These are phyloP conservation scores for Suhomyces taliae DNA, from an alignment of 1,139 yeast genomes.

Conservation along the genomic window DNA sequence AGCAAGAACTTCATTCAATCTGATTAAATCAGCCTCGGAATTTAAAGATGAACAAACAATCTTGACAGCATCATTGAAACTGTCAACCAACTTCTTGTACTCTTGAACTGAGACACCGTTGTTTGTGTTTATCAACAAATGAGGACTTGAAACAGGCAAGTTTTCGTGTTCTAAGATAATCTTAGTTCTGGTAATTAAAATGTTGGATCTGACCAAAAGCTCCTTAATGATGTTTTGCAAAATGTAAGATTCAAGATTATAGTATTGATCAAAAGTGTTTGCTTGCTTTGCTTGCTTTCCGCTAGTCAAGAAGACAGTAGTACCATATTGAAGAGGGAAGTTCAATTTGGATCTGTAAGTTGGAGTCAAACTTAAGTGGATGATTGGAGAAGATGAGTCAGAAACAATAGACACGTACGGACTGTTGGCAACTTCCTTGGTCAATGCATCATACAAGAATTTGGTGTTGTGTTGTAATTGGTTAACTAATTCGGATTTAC, in stretches of 20 bases:
- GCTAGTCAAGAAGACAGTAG: conserved; percentile 34
- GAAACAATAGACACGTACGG: conserved; percentile 53
- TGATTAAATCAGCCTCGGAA: conserved; percentile 11
- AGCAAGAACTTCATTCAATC: conserved; percentile 9
- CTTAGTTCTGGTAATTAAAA: conserved; percentile 70
- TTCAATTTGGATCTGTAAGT: conserved; percentile 42
- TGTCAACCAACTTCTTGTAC: conserved; percentile 26
- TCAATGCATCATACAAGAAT: conserved; percentile 21
- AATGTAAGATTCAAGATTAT: conserved; percentile 60
- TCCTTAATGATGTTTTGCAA: conserved; percentile 64
- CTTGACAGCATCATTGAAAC: conserved; percentile 18
- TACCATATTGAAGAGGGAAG: conserved; percentile 52
- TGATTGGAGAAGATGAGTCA: conserved; percentile 58
- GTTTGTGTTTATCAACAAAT: conserved; percentile 62
- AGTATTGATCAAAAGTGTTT: conserved; percentile 42
- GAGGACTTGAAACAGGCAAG: conserved; percentile 69
- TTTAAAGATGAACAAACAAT: conserved; percentile 15
- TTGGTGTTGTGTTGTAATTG: conserved; percentile 27
- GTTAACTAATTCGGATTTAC: conserved; percentile 31
- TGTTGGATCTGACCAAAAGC: conserved; percentile 48
- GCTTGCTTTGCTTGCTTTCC: conserved; percentile 38
- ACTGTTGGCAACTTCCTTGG: conserved; percentile 11
- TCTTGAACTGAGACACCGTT: conserved; percentile 57
- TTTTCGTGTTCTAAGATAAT: conserved; percentile 72
- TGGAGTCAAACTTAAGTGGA: conserved; percentile 58